Base-by-base conservation (phyloP, 805 yeast genomes). In the Saturnispora sanitii region DNA sequence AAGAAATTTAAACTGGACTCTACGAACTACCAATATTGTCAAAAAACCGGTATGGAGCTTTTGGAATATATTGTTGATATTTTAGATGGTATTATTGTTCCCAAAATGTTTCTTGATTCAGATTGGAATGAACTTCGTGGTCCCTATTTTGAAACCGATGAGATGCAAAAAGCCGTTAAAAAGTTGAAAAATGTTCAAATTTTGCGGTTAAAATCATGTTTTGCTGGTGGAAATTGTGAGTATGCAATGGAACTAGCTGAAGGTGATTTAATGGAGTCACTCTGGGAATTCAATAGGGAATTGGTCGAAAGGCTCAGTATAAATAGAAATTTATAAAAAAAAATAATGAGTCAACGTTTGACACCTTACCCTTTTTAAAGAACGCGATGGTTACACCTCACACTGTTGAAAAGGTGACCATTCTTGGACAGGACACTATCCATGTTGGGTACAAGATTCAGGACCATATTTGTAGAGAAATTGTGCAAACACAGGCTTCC, bases 381-480 rank as follows among this genome's bases (percentile, higher is more conserved):
- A 25, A 25, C 27, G 8, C 27, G 4, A 39, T 39, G 42, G 37
- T 39, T 7, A 22, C 19, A 15, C 18, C 42, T 13, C 42, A 39
- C 27, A 27, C 20, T 21, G 47, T 63, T 36, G 62, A 64, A 35
- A 81, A 75, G 57, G 87, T 86, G 37, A 65, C 77, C 41, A 88
- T 88, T 53, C 71, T 92, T 52, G 95, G 95, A 15, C 63, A 74
- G 47, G 87, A 87, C 41, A 69, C 81, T 43, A 86, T 92, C 62
- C 94, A 85, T 61, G 87, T 92, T 46, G 98, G 98, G 28, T 86
- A 79, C 65, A 74, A 79, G 40, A 78, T 88, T 50, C 78, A 75
- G 50, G 68, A 71, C 44, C 88, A 84, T 53, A 78, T 90, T 41
- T 82, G 85, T 43, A 58, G 67, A 6, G 84, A 83, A 48, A 73